Base-by-base conservation (phyloP, 2,329 filamentous ascomycete genomes). In the Aspergillus candidus region DNA sequence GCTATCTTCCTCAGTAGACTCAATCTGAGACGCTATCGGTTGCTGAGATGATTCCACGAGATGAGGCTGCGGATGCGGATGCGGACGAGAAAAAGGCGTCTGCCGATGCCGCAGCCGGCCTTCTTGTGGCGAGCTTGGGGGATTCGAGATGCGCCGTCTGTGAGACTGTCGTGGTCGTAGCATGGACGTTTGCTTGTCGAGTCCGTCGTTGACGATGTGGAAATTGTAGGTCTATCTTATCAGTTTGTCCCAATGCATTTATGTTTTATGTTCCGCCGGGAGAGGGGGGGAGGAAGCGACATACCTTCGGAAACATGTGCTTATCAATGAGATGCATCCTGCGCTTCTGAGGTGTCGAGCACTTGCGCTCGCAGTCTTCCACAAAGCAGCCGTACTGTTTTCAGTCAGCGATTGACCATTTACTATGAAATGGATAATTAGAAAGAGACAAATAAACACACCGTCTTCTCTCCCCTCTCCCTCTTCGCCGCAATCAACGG, bases 311-410 rank as follows among this genome's bases (percentile, higher is more conserved):
- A 61, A 93, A 98, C 69, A 84, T 78, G 67, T 98, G 93, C 70
- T 95, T 96, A 72, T 95, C 90, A 54, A 95, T 88, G 53, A 95
- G 75, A 72, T 98, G 91, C 63, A 88, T 80, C 30, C 87, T 78
- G 35, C 93, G 80, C 67, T 95, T 97, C 58, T 87, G 82, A 27
- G 85, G 82, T 4, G 86, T 89, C 43, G 79, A 81, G 69, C 90
- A 96, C 62, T 88, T 83, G 53, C 86, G 80, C 47, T 93, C 87
- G 65, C 93, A 98, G 38, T 77, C 83, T 60, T 95, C 86, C 6
- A 96, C 82, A 58, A 97, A 94, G 69, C 93, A 98, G 4, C 80
- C 82, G 67, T 85, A 96, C 82, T 93, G 47, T 90, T 47, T 11
- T 27, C 8, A 14, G 11, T 41, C 12, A 43, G 35, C n/a, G 32